These are phyloP conservation scores for Oryza meridionalis DNA, from an alignment of 176 grass and related monocot species.

Conservation along the genomic window DNA sequence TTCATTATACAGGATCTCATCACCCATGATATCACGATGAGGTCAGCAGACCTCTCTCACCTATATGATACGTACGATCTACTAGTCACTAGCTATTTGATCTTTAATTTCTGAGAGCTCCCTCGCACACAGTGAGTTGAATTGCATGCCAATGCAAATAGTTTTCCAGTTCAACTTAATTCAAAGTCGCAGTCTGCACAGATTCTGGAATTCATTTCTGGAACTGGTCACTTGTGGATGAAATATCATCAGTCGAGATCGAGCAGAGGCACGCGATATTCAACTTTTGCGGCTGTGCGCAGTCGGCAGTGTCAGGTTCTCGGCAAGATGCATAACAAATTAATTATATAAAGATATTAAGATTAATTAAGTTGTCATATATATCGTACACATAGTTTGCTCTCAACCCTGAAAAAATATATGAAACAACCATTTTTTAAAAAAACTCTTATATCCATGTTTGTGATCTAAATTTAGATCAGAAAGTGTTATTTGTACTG, in stretches of 20 bases:
- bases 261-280: background rate
- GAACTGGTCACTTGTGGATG: background rate
- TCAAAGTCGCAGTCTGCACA: background rate
- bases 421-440: too few relatives aligned
- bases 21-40: conserved; percentile 29
- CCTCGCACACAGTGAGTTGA: background rate
- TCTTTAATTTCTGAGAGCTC: background rate
- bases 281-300: background rate
- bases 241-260: background rate
- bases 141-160: background rate
- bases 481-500: too few relatives aligned
- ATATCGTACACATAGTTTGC: too few relatives aligned
- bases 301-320: background rate
- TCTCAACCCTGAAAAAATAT: too few relatives aligned
- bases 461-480: too few relatives aligned
- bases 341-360: too few relatives aligned
- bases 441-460: too few relatives aligned
- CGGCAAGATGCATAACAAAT: background rate
- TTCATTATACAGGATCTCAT: background rate
- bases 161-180: background rate
- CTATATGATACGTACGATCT: background rate
- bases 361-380: too few relatives aligned
- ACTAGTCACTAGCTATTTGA: background rate
- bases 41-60: background rate
- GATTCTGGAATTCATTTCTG: background rate